Evolutionary conservation across 345 rosid genomes (phyloP), one percentile per base, ranked within the genome.

Genomic region (Melaleuca quinquenervia): DNA sequence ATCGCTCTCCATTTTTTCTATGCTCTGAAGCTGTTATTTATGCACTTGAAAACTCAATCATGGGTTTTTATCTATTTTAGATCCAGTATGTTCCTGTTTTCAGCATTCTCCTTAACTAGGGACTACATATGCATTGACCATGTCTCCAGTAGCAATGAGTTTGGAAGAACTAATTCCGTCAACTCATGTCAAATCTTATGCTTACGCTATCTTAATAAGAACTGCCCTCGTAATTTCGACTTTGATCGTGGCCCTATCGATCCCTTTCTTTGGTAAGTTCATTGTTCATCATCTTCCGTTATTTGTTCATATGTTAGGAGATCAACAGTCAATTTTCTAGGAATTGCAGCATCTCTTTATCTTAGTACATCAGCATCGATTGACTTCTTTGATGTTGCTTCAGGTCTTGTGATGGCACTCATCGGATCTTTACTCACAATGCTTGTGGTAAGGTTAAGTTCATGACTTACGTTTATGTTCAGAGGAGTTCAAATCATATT

Each of bases 131-230:
- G 99, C 99, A 51, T 91, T 97, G 89, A 96, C 99, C 78, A 88
- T 97, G 64, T 94, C 99, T 64, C 98, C 99, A 0, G 98, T 97
- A 50, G 98, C 98, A 56, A 88, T 97, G 98, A 93, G 99, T 88
- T 94, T 97, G 50, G 99, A 97, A 90, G 99, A 97, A 85, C 88
- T 97, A 89, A 86, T 97, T 87, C 97, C 99, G 70, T 91, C 96
- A 84, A 91, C 62, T 89, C 91, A 89, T 50, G 85, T 83, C 56
- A 93, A 92, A 90, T 93, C 94, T 88, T 93, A 92, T 88, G 60
- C 94, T 48, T 94, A 91, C 18, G 90, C 95, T 5, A 91, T 96
- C 50, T 44, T 90, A 90, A 95, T 97, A 87, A 92, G 99, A 88
- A 97, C 97, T 6, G 90, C 90, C 24, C 86, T 97, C 64, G 98